A percentile compares a stretch with the other conserved stretches of the same genome.
These are phyloP conservation scores for Psilocybe mexicana DNA, from an alignment of 1,284 basidiomycete species.

Conservation along the genomic window DNA sequence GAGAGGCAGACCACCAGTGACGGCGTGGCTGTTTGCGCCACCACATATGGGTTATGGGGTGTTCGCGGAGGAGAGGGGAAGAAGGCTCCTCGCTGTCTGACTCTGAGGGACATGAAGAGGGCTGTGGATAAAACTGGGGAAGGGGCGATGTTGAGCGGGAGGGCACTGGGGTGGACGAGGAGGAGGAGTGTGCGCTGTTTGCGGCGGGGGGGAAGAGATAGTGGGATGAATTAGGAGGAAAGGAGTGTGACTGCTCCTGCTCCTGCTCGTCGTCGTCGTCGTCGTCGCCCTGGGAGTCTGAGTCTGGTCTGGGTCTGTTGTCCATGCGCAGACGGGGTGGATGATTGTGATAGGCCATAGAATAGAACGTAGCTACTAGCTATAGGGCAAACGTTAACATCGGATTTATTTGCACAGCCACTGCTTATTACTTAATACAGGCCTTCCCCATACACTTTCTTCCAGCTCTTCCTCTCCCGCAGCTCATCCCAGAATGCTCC, in stretches of 20 bases:
- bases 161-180: conserved; percentile 43
- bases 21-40: conserved; percentile 43
- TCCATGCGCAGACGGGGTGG: conserved; percentile 11
- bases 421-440: conserved; percentile 37
- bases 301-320: conserved; percentile 29
- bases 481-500: conserved; percentile 69
- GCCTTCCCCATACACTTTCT: conserved; percentile 57
- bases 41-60: conserved; percentile 36
- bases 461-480: conserved; percentile 67
- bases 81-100: conserved; percentile 57
- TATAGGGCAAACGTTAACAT: too few relatives aligned
- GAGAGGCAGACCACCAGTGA: conserved; percentile 51
- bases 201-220: conserved; percentile 35
- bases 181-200: conserved; percentile 40
- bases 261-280: conserved; percentile 34
- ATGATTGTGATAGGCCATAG: conserved; percentile 4
- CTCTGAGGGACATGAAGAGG: conserved; percentile 62
- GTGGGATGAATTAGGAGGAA: conserved; percentile 22
- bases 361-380: background rate
- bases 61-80: conserved; percentile 48
- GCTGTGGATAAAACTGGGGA: conserved; percentile 38
- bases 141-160: conserved; percentile 51
- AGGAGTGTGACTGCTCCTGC: conserved; percentile 17
- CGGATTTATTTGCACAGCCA: background rate
- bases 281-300: conserved; percentile 39